Conservation (phyloP, 2,329 filamentous ascomycete species). For the Pestalotiopsis sp. region DNA sequence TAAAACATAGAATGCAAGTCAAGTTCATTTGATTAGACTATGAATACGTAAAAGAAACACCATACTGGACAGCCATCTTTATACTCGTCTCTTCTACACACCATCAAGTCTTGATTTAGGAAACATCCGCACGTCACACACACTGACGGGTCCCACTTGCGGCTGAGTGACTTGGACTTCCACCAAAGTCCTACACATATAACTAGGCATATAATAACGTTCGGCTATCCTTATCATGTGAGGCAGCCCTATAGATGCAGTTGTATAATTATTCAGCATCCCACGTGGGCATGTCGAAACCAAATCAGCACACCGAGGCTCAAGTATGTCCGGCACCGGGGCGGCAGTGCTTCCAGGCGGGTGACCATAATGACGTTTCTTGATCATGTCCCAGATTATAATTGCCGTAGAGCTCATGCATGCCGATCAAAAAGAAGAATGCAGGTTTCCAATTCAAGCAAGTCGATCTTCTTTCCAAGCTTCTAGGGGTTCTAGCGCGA, state of each 20-base stretch:
- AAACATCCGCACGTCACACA: not conserved
- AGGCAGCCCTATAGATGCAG: not conserved
- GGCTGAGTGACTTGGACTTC: not conserved
- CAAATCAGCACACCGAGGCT: constrained; percentile 5
- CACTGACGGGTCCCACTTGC: not conserved
- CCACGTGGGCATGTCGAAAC: not conserved
- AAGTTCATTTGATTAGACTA: not conserved
- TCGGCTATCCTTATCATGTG: constrained; percentile 1
- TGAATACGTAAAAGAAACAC: not conserved
- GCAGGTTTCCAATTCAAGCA: not conserved
- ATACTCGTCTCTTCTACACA: not conserved
- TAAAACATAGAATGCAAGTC: not conserved
- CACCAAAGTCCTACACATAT: not conserved
- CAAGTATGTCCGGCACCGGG: not conserved
- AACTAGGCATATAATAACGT: not conserved
- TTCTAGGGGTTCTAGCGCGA: constrained; percentile 5
- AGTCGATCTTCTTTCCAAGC: not conserved
- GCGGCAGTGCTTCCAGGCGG: not conserved
- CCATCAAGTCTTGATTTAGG: not conserved
- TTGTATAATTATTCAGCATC: not conserved
- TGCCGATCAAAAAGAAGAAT: no score
- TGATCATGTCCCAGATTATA: not conserved
- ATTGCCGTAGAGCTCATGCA: not conserved
- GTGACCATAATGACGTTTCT: not conserved
- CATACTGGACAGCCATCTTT: not conserved